Evolutionary conservation across 2,329 filamentous ascomycete species (phyloP).

Genomic region (Hymenoscyphus infarciens): DNA sequence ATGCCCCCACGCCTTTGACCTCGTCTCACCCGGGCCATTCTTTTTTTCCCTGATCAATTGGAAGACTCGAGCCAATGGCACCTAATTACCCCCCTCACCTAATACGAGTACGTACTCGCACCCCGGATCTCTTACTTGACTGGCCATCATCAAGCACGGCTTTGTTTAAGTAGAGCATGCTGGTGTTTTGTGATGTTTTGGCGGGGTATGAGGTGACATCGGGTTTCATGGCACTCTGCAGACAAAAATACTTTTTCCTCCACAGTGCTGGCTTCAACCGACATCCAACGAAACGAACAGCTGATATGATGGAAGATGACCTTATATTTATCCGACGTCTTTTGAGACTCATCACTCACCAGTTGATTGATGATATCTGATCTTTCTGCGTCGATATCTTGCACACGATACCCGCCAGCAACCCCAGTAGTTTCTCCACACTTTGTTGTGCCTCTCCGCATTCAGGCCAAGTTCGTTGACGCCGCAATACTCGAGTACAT

Average conservation of each 20-base stretch:
- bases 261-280: neutral
- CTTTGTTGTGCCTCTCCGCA: neutral
- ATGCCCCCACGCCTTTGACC: neutral
- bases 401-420: neutral
- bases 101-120: too few species aligned
- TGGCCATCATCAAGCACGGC: too few species aligned
- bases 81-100: too few species aligned
- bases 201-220: neutral
- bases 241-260: neutral
- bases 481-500: too few species aligned
- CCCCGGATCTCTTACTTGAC: too few species aligned
- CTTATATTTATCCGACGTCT: neutral
- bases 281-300: neutral
- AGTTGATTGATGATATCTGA: neutral
- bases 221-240: too few species aligned
- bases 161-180: too few species aligned
- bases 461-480: neutral
- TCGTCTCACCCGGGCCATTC: neutral
- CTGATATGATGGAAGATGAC: neutral
- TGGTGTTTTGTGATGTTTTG: neutral
- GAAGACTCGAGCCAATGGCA: too few species aligned
- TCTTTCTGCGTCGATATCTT: neutral
- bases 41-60: too few species aligned
- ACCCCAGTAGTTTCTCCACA: neutral
- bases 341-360: neutral